Evolutionary conservation across 495 filamentous ascomycete species (phyloP), one percentile per base, ranked within the genome.

Genomic region (Talaromyces stipitatus): DNA sequence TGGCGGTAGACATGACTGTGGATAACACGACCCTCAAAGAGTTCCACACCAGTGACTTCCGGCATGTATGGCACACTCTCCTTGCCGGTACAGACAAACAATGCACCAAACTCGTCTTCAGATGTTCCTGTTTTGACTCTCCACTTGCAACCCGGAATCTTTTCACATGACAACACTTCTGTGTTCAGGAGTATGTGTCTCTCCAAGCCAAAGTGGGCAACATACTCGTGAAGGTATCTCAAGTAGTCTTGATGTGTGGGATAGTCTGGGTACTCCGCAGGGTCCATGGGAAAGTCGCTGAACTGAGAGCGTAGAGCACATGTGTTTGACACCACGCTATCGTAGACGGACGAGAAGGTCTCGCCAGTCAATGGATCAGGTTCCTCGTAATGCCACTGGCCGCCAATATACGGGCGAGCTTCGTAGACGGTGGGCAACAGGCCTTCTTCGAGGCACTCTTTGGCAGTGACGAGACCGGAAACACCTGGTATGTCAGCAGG

Each of bases 221-320:
- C 68, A 50, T 71, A 66, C 51, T 70, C 63, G 26, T 62, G 22
- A 26, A 70, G 60, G 20, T 72, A 61, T 46, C 27, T 64, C 45
- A 66, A 58, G 46, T 52, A 63, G 56, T 58, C 61, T 18, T 58
- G 38, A 56, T 67, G 62, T 53, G 47, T 30, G 14, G 54, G 61
- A 36, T 56, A 60, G 36, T 63, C 59, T 2, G 56, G 33, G 45
- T 70, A 72, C 38, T 60, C 52, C n/a, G 56, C 54, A 10, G 62
- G 65, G 41, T 71, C 64, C 36, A 69, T 62, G 2, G 68, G 70
- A 58, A 71, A 73, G 47, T 70, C 68, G 29, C 58, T 64, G 65
- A 68, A 66, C 32, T 59, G 60, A 50, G 66, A 60, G 12, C 62
- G 62, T 26, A 62, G 61, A 50, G 67, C 57, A 27, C 57, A 65